These are phyloP conservation scores for Ustilago tritici DNA, from an alignment of 1,284 basidiomycete species.

Conservation along the genomic window DNA sequence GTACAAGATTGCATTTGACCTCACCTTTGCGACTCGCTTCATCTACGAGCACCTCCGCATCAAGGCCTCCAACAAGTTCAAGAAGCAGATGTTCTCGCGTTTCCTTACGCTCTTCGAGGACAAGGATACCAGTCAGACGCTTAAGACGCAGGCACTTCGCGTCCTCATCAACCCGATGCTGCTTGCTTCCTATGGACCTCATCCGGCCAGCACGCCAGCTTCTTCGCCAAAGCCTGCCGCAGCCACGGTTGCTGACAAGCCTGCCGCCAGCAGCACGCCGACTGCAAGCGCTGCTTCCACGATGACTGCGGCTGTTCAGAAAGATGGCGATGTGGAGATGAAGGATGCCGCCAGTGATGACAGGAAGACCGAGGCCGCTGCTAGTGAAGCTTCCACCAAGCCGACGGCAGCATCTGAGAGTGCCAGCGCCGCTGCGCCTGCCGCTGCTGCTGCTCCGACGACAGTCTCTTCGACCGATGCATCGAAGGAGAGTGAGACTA, in stretches of 20 bases:
- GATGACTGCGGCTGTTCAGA: constrained; percentile 63
- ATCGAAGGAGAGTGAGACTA: constrained; percentile 52
- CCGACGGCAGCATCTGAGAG: background rate
- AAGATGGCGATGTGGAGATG: constrained; percentile 71
- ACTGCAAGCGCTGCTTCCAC: background rate
- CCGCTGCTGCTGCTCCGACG: constrained; percentile 5
- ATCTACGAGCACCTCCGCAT: constrained; percentile 86
- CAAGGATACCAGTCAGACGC: constrained; percentile 76
- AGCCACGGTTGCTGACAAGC: constrained; percentile 6
- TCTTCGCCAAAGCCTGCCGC: constrained; percentile 26
- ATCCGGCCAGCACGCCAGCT: constrained; percentile 26
- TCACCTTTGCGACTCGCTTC: constrained; percentile 85
- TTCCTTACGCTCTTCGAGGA: constrained; percentile 88
- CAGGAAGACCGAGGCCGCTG: constrained; percentile 26
- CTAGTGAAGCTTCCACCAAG: constrained; percentile 1
- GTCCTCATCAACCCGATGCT: constrained; percentile 90
- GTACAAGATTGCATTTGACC: constrained; percentile 83
- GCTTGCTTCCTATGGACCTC: constrained; percentile 76
- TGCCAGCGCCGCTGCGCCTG: constrained; percentile 7
- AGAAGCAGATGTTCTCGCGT: constrained; percentile 83
- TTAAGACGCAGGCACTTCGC: constrained; percentile 88
- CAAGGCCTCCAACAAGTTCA: constrained; percentile 75
- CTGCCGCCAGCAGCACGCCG: constrained; percentile 6
- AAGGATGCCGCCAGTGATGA: constrained; percentile 22
- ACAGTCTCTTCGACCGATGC: constrained; percentile 8